Evolutionary conservation across 345 rosid genomes (phyloP).

Genomic region (Eucalyptus dawsonii): DNA sequence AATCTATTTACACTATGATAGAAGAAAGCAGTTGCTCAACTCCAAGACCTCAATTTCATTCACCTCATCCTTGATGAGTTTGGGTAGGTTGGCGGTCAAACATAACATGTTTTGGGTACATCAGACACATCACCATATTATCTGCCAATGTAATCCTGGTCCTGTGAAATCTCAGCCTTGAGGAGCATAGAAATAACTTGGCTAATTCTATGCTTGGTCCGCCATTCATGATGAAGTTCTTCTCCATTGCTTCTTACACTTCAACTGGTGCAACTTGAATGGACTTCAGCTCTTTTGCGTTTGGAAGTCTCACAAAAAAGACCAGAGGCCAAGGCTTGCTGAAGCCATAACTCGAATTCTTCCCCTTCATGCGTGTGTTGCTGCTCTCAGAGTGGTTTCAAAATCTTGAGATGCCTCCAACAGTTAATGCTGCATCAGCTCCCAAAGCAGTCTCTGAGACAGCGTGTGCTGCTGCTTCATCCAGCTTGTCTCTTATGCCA

Average conservation of each 20-base stretch:
- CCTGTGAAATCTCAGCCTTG: not conserved
- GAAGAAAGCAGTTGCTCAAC: not conserved
- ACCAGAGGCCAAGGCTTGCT: conserved; percentile 85
- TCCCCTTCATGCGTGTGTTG: conserved; percentile 32
- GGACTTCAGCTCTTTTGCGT: too few relatives aligned
- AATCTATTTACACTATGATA: not conserved
- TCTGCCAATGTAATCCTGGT: not conserved
- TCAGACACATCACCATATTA: not conserved
- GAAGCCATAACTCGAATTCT: conserved; percentile 84
- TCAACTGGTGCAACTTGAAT: too few relatives aligned
- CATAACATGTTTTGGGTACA: not conserved
- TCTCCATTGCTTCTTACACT: too few relatives aligned
- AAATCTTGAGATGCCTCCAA: not conserved
- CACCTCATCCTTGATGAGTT: not conserved
- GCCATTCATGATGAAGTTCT: too few relatives aligned
- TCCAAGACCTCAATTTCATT: not conserved
- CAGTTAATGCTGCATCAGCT: not conserved
- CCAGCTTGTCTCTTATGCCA: not conserved
- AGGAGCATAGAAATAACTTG: not conserved
- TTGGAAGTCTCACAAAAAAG: conserved; percentile 84
- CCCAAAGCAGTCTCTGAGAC: not conserved
- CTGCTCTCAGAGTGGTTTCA: not conserved
- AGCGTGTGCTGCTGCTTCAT: not conserved
- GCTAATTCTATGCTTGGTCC: not conserved
- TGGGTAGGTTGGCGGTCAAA: not conserved